Percentiles rank a stretch among this genome's conserved stretches.
These are phyloP conservation scores for Phaeosphaeriaceae sp. DNA, from an alignment of 2,329 filamentous ascomycete genomes.

Conservation along the genomic window DNA sequence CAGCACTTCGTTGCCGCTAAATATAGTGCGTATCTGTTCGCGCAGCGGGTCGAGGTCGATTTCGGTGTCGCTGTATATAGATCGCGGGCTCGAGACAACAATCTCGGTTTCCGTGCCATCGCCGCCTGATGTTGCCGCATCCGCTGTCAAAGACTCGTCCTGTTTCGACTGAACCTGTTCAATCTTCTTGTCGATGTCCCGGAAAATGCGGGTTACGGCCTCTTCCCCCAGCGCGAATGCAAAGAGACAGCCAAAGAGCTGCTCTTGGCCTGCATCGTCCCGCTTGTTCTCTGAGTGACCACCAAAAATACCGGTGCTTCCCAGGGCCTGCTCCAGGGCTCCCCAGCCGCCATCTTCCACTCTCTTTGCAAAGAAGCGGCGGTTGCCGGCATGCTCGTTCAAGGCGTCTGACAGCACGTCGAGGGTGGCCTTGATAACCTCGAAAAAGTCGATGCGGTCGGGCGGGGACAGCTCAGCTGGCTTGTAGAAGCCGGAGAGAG, in stretches of 20 bases:
- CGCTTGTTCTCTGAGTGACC: slow-evolving; percentile 40
- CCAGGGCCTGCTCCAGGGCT: slow-evolving; percentile 75
- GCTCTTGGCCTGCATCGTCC: slow-evolving; percentile 62
- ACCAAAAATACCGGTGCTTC: slow-evolving; percentile 65
- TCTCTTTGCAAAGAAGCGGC: slow-evolving; percentile 81
- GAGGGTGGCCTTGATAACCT: slow-evolving; percentile 74
- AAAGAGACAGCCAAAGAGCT: slow-evolving; percentile 83
- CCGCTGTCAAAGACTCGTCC: slow-evolving; percentile 6
- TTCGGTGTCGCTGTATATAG: slow-evolving; percentile 33
- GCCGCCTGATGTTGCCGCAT: neutral
- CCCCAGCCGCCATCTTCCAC: slow-evolving; percentile 82
- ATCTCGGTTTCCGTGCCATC: slow-evolving; percentile 25
- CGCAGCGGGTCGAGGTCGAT: slow-evolving; percentile 40
- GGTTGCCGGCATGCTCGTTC: slow-evolving; percentile 82
- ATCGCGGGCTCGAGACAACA: slow-evolving; percentile 36
- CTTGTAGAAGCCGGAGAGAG: slow-evolving; percentile 79
- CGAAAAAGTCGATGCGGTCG: slow-evolving; percentile 72
- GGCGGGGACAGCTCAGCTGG: slow-evolving; percentile 67
- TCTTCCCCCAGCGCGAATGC: slow-evolving; percentile 83
- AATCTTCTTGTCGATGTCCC: slow-evolving; percentile 43
- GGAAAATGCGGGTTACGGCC: slow-evolving; percentile 73
- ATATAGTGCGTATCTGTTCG: slow-evolving; percentile 40
- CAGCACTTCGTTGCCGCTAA: slow-evolving; percentile 51
- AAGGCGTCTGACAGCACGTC: slow-evolving; percentile 78
- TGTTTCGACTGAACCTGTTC: slow-evolving; percentile 23